Percentiles rank a stretch among this genome's conserved stretches.
Conservation (phyloP, 148 eudicot species). For the Drosera capensis region DNA sequence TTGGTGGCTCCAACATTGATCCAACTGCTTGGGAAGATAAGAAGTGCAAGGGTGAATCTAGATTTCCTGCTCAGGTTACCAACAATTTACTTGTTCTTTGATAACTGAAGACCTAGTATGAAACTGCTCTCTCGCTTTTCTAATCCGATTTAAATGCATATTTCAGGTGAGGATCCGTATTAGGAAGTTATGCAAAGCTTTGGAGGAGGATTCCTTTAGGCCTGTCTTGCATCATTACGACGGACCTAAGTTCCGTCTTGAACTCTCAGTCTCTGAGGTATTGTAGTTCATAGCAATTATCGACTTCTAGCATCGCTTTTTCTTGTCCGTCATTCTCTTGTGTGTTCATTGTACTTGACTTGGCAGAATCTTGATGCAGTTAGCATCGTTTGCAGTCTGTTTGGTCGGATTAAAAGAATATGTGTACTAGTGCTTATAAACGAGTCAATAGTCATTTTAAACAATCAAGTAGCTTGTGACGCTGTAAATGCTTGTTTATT, state of each 20-base stretch:
- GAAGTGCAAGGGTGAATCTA: conserved; percentile 96
- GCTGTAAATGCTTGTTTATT: no score
- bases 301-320: background rate
- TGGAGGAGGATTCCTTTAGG: conserved; percentile 97
- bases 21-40: conserved; percentile 99
- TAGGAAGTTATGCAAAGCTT: conserved; percentile 68
- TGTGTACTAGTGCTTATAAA: no score
- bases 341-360: no score
- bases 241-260: conserved; percentile 97
- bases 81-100: background rate
- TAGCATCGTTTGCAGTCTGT: no score
- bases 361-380: no score
- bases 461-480: no score
- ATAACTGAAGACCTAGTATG: background rate
- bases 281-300: background rate
- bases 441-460: no score
- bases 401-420: no score
- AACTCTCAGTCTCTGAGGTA: conserved; percentile 96
- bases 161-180: conserved; percentile 77
- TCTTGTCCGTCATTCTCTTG: background rate
- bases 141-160: background rate
- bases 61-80: conserved; percentile 99
- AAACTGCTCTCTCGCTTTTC: background rate
- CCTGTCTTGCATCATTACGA: conserved; percentile 99
- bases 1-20: conserved; percentile 97